Evolutionary conservation across 306 rosid species (phyloP).

Genomic region (Quercus variabilis): DNA sequence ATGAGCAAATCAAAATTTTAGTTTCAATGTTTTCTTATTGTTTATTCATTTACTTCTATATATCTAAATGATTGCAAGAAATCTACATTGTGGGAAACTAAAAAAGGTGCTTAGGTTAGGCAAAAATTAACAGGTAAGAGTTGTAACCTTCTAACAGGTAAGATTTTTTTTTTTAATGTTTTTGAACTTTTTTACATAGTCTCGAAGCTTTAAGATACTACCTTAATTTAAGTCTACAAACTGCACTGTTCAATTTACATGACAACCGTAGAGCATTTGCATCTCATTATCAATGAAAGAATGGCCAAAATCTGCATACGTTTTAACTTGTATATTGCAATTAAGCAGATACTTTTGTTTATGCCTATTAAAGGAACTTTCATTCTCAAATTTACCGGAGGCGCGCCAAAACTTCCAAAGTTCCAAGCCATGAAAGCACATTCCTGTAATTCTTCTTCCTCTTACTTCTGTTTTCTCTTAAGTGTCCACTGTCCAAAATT

Average conservation of each 20-base stretch:
- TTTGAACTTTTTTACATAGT: constrained; percentile 52
- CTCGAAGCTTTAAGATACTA: constrained; percentile 45
- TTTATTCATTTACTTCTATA: too few relatives aligned
- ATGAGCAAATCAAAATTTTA: too few relatives aligned
- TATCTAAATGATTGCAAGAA: too few relatives aligned
- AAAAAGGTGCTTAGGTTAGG: too few relatives aligned
- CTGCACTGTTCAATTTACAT: constrained; percentile 59
- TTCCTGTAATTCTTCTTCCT: constrained; percentile 59
- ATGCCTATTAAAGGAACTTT: constrained; percentile 7
- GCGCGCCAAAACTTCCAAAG: constrained; percentile 43
- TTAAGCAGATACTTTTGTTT: not conserved
- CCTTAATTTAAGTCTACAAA: constrained; percentile 54
- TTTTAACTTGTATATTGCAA: constrained; percentile 38
- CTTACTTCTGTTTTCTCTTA: constrained; percentile 61
- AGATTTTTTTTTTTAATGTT: too few relatives aligned
- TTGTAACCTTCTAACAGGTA: too few relatives aligned
- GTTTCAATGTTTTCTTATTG: too few relatives aligned
- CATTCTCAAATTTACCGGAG: constrained; percentile 56
- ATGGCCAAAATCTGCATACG: constrained; percentile 52
- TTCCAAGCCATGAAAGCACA: constrained; percentile 46
- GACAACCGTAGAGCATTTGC: constrained; percentile 45
- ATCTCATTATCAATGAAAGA: constrained; percentile 51
- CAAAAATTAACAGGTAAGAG: too few relatives aligned
- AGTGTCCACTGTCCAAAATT: constrained; percentile 60
- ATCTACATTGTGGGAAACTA: too few relatives aligned